Evolutionary conservation across 1,139 yeast genomes (phyloP).

Genomic region (Candida dubliniensis): DNA sequence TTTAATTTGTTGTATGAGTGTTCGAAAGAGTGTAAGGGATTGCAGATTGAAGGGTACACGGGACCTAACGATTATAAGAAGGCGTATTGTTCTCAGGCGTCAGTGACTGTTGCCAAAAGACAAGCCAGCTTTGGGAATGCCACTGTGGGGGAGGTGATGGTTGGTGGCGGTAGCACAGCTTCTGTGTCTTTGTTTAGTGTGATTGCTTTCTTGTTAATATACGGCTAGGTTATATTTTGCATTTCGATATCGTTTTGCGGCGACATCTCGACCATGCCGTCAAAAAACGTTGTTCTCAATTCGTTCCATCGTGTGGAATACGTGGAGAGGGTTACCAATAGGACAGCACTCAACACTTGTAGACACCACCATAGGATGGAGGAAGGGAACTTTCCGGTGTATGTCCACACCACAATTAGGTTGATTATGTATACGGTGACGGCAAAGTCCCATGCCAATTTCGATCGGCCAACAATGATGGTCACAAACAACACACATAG

Average conservation of each 20-base stretch:
- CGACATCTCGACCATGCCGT: constrained; percentile 60
- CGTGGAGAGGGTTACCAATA: constrained; percentile 78
- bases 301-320: constrained; percentile 90
- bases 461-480: constrained; percentile 85
- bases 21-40: constrained; percentile 3
- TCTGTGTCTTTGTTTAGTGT: no score
- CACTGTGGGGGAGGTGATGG: no score
- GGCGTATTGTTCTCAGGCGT: constrained; percentile 2
- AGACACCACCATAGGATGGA: constrained; percentile 82
- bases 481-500: constrained; percentile 81
- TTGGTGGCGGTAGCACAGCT: no score
- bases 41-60: constrained; percentile 3
- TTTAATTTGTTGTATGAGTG: constrained; percentile 1
- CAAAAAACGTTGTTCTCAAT: constrained; percentile 83
- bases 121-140: no score
- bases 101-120: not conserved
- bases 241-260: constrained; percentile 12
- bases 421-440: constrained; percentile 83
- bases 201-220: no score
- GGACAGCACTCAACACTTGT: constrained; percentile 64
- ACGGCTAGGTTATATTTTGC: constrained; percentile 11
- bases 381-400: constrained; percentile 65
- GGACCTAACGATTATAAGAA: constrained; percentile 4
- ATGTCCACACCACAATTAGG: constrained; percentile 66
- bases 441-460: constrained; percentile 95